A percentile compares a stretch with the other conserved stretches of the same genome.
Evolutionary conservation across 257 asterid species (phyloP).

Genomic region (Ajuga chamaepitys): DNA sequence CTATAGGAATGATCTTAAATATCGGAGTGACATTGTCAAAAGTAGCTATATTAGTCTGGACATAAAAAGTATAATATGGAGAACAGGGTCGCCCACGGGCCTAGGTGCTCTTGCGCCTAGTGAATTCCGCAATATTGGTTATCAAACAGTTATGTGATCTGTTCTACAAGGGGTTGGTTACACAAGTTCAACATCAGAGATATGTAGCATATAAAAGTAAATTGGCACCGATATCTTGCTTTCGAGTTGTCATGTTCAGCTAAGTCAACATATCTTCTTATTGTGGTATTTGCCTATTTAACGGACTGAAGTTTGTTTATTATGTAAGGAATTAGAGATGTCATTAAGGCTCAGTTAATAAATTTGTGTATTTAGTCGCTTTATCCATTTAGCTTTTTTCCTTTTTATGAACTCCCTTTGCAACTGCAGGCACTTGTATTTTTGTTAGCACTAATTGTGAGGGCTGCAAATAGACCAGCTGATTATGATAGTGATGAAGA

Average conservation of each 20-base stretch:
- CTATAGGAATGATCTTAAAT: neutral
- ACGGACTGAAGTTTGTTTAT: too few species aligned
- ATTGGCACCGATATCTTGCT: too few species aligned
- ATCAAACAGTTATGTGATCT: neutral
- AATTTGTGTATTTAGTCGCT: neutral
- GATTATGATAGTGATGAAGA: constrained; percentile 97
- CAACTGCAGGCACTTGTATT: constrained; percentile 80
- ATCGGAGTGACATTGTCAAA: neutral
- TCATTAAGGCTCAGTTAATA: neutral
- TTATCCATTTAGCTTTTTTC: neutral
- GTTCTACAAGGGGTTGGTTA: neutral
- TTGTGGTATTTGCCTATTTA: neutral
- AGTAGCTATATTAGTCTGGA: too few species aligned
- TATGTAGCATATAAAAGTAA: too few species aligned
- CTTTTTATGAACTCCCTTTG: neutral
- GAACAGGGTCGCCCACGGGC: neutral
- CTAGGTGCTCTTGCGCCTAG: neutral
- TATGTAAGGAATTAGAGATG: neutral
- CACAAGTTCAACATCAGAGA: too few species aligned
- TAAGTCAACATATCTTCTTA: neutral
- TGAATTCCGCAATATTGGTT: neutral
- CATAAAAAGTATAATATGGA: neutral
- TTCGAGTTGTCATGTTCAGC: too few species aligned
- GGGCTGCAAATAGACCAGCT: constrained; percentile 85
- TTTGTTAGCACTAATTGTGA: constrained; percentile 79